Base-by-base conservation (phyloP, 805 yeast genomes). In the Tanozyma kutaoensis region DNA sequence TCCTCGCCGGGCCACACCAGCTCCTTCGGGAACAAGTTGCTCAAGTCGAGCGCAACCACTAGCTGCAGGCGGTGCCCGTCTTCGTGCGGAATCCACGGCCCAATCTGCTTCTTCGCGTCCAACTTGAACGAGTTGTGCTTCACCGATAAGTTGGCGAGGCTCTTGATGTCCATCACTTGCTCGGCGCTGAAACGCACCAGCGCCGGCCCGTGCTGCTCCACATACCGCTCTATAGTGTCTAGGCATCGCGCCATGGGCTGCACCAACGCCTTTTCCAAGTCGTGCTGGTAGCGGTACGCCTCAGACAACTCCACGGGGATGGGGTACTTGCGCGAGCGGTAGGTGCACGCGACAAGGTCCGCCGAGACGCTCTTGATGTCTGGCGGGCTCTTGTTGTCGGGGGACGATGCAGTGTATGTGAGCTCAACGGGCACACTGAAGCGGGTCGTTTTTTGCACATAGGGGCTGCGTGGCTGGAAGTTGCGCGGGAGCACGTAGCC, bases 251-350 rank as follows among this genome's bases (percentile, higher is more conserved):
- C 33, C 32, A 48, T 45, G 12, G 46, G 50, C 11, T 35, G 32
- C 11, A 38, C 32, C 8, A 48, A 36, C 22, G 39, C 31, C 15
- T 35, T 33, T 20, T 44, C 51, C 6, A 48, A 26, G 18, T 32
- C 31, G 29, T 32, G 38, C 14, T 28, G 34, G 23, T 39, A 34
- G 24, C 30, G 26, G 34, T 42, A 27, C 8, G 35, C 34, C 24
- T 33, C 33, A 8, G 36, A 25, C 14, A 39, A 26, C 24, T 33
- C 40, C 15, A 39, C 26, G 10, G 43, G 43, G 14, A 32, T 52
- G 3, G 58, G 52, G 15, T 38, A 35, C 25, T 47, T 43, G 10
- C 46, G 42, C 2, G 63, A 50, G 23, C 46, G 38, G 12, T 50
- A 33, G 3, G 42, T 37, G 25, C 42, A 35, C 5, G 29, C 25